Base-by-base conservation (phyloP, 345 rosid genomes). In the Populus deltoides region DNA sequence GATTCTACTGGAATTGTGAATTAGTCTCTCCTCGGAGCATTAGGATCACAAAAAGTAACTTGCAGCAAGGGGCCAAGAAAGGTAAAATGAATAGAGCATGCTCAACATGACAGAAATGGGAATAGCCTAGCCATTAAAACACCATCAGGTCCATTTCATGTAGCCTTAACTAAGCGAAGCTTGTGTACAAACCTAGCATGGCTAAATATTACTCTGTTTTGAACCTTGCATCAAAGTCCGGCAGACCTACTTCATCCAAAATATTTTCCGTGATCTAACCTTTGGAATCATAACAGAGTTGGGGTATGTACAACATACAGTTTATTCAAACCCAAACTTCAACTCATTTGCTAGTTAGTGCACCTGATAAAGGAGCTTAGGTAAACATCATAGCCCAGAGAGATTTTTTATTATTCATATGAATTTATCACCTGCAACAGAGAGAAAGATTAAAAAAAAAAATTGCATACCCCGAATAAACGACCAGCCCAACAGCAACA, bases 401-500 rank as follows among this genome's bases (percentile, higher is more conserved):
- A 9, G 5, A 10, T 6, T 4, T 55, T 27, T 3, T 27, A 12
- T 33, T 53, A 8, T 72, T 20, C 65, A 24, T 33, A 10, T 35
- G 24, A 51, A 72, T n/a, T 45, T 53, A 53, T 20, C 27, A 53
- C 45, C 10, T 0, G 45, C 0, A 9, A 11, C 1, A 31, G 29
- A 38, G 17, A 39, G 18, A 38, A 12, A 38, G 5, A 57, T 57
- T 57, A 22, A 17, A 36, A 4, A 33, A 53, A 3, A 7, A 71
- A 9, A 13, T 6, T 59, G 51, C 59, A 66, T 79, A 79, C 97
- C 90, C 86, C 0, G 98, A 92, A 83, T 96, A 96, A 78, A 92
- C 83, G 78, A 91, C 25, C 49, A 96, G 89, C 68, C 97, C 98
- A 38, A 81, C 65, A 57, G 85, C 79, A 63, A 94, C 97, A 73